Evolutionary conservation across 345 rosid genomes (phyloP).

Genomic region (Acer saccharum): DNA sequence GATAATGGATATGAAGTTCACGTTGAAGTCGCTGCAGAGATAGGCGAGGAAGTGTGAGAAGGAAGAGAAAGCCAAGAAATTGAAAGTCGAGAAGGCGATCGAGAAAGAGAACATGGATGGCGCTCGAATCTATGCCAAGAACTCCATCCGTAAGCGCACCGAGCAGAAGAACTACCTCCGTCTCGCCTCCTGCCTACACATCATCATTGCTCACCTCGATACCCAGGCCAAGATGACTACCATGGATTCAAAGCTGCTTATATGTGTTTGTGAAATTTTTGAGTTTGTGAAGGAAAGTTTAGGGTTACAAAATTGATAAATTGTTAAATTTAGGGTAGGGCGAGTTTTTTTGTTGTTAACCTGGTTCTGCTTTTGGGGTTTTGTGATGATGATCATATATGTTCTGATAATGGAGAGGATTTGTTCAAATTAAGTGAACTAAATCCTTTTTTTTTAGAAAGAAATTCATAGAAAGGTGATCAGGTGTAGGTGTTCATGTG

Average conservation of each 20-base stretch:
- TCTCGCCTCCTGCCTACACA: constrained; percentile 87
- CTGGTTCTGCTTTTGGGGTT: too few species aligned
- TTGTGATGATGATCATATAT: too few species aligned
- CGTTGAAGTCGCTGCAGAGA: constrained; percentile 84
- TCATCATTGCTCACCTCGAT: constrained; percentile 89
- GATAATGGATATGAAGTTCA: constrained; percentile 94
- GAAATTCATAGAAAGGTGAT: too few species aligned
- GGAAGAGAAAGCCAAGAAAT: constrained; percentile 91
- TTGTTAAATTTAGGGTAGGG: neutral
- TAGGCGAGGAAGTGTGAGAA: constrained; percentile 96
- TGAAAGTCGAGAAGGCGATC: constrained; percentile 95
- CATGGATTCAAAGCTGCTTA: too few species aligned
- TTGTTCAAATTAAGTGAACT: too few species aligned
- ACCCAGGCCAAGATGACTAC: constrained; percentile 96
- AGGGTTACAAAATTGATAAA: neutral
- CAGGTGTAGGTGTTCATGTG: too few species aligned
- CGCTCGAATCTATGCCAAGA: constrained; percentile 96
- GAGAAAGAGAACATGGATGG: constrained; percentile 99
- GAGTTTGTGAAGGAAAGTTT: neutral
- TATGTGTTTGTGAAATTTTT: neutral
- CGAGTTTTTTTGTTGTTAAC: too few species aligned
- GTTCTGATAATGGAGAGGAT: too few species aligned
- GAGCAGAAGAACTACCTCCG: constrained; percentile 99
- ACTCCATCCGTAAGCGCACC: constrained; percentile 88
- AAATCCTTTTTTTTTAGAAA: too few species aligned